Conservation (phyloP, 768 basidiomycete genomes). For the Phaeotremella skinneri region DNA sequence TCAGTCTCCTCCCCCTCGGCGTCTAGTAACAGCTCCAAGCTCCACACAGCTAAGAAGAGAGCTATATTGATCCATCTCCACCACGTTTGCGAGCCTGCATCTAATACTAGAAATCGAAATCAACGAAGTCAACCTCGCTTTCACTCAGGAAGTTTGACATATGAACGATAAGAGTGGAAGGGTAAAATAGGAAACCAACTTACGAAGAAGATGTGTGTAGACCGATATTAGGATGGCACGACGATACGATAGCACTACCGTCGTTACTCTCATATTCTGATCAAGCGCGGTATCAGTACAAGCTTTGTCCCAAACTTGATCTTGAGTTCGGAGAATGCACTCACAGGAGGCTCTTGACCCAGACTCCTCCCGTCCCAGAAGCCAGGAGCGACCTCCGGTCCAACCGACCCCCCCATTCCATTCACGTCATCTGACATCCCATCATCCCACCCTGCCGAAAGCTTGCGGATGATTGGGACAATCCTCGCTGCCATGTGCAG, state of each 20-base stretch:
- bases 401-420: constrained; percentile 12
- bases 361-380: constrained; percentile 49
- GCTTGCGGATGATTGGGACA: constrained; percentile 49
- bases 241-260: constrained; percentile 50
- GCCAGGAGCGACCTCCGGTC: constrained; percentile 14
- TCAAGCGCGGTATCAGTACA: neutral
- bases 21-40: constrained; percentile 48
- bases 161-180: neutral
- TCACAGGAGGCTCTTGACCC: constrained; percentile 47
- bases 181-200: constrained; percentile 13
- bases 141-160: neutral
- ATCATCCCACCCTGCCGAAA: constrained; percentile 46
- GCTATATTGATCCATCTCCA: constrained; percentile 50
- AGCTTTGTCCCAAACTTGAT: neutral
- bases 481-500: constrained; percentile 49
- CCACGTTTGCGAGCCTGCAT: constrained; percentile 51
- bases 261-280: constrained; percentile 50
- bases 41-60: constrained; percentile 47
- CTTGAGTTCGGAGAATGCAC: constrained; percentile 1
- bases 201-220: constrained; percentile 52
- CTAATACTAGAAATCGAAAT: constrained; percentile 38
- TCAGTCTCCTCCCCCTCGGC: constrained; percentile 48
- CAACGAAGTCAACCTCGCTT: neutral
- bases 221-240: constrained; percentile 51
- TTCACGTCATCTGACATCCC: constrained; percentile 24